Conservation (phyloP, 306 rosid species). For the Acacia crassicarpa region DNA sequence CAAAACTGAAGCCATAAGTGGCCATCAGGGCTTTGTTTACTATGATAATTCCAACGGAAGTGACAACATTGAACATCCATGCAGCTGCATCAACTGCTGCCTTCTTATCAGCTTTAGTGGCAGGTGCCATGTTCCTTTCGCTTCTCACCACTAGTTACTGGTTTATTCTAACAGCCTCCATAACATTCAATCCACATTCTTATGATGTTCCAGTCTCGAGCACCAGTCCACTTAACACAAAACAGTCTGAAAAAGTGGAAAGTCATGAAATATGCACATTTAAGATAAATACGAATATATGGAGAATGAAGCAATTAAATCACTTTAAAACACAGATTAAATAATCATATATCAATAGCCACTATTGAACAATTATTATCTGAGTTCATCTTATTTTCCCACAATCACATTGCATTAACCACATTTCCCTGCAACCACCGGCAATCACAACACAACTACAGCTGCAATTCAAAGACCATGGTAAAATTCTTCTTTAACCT, state of each 20-base stretch:
- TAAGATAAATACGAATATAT: background rate
- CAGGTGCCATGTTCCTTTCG: constrained; percentile 48
- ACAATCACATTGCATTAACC: background rate
- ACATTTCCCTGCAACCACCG: background rate
- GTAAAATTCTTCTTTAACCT: background rate
- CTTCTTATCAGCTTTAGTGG: constrained; percentile 72
- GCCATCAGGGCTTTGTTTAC: constrained; percentile 91
- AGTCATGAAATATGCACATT: constrained; percentile 7
- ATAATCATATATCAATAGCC: background rate
- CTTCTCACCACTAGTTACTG: constrained; percentile 18
- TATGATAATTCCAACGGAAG: constrained; percentile 83
- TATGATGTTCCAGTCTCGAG: background rate
- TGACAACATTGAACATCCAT: constrained; percentile 84
- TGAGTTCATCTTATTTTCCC: background rate
- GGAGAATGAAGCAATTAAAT: background rate
- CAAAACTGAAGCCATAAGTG: constrained; percentile 83
- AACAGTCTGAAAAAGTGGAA: constrained; percentile 19
- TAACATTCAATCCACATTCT: constrained; percentile 26
- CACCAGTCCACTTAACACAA: constrained; percentile 1
- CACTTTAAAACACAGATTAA: background rate
- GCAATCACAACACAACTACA: background rate
- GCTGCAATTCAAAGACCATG: background rate
- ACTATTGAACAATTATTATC: background rate
- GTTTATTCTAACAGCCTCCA: constrained; percentile 37
- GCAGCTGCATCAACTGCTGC: constrained; percentile 74